Conservation (phyloP, 495 filamentous ascomycete species). For the Cercophora sp. region DNA sequence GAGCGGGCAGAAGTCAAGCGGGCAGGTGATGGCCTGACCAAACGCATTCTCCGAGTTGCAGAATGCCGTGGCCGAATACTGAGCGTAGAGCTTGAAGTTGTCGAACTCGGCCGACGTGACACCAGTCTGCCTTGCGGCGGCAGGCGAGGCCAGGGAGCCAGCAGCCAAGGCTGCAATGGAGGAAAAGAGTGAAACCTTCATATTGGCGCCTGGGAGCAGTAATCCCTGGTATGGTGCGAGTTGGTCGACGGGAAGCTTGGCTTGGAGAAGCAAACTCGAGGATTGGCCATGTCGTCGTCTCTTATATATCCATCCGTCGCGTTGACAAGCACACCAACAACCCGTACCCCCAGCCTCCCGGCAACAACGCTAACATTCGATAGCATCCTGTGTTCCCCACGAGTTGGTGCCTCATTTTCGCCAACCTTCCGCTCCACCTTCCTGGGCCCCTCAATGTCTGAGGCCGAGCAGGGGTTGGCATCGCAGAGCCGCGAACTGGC, state of each 20-base stretch:
- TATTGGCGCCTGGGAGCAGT: neutral
- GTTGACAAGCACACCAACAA: too few relatives aligned
- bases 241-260: neutral
- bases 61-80: conserved; percentile 69
- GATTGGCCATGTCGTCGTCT: too few relatives aligned
- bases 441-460: neutral
- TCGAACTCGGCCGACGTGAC: conserved; percentile 37
- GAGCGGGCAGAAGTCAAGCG: conserved; percentile 56
- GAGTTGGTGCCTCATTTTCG: conserved; percentile 2
- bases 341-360: too few relatives aligned
- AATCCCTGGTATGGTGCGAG: neutral
- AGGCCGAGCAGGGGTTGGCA: neutral
- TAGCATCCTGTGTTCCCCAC: too few relatives aligned
- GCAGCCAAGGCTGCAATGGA: neutral
- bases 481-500: neutral
- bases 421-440: neutral
- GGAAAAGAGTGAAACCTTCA: conserved; percentile 4
- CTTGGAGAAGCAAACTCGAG: neutral
- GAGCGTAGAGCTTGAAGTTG: conserved; percentile 58
- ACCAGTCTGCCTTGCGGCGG: neutral
- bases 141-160: neutral
- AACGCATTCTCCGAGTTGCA: conserved; percentile 54
- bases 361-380: too few relatives aligned
- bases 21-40: conserved; percentile 55
- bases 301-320: neutral